These are phyloP conservation scores for Zymoseptoria passerinii DNA, from an alignment of 2,329 filamentous ascomycete species.

Conservation along the genomic window DNA sequence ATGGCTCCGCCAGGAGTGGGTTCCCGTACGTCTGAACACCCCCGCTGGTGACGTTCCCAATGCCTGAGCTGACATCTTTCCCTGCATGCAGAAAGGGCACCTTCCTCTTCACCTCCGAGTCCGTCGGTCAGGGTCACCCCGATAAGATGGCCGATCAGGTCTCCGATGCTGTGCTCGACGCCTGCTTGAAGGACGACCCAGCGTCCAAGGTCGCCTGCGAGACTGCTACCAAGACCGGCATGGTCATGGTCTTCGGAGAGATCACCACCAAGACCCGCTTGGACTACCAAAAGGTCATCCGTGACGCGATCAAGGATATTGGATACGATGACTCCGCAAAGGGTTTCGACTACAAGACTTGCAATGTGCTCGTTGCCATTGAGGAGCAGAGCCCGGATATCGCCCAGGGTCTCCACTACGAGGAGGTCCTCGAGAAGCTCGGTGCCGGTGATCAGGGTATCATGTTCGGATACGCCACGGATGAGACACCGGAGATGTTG, in stretches of 20 bases:
- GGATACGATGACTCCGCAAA: conserved; percentile 95
- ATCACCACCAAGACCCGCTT: conserved; percentile 93
- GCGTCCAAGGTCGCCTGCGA: conserved; percentile 98
- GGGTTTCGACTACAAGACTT: conserved; percentile 99
- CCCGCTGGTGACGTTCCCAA: neutral
- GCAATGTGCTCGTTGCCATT: conserved; percentile 96
- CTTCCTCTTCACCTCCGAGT: conserved; percentile 43
- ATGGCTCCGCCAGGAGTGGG: neutral
- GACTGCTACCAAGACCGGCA: conserved; percentile 97
- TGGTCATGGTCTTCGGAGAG: conserved; percentile 99
- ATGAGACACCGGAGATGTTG: conserved; percentile 96
- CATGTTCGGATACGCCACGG: conserved; percentile 99
- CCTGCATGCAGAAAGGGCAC: conserved; percentile 14
- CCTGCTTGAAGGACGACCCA: conserved; percentile 87
- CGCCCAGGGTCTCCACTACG: conserved; percentile 96
- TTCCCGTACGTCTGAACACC: neutral
- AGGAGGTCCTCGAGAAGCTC: conserved; percentile 92
- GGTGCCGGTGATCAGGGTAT: conserved; percentile 99
- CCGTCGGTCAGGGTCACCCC: conserved; percentile 37
- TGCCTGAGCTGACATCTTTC: conserved; percentile 6
- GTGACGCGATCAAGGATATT: conserved; percentile 92
- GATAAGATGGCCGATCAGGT: conserved; percentile 64
- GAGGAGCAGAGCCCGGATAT: conserved; percentile 99
- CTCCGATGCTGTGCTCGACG: conserved; percentile 96
- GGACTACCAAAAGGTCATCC: conserved; percentile 98